Evolutionary conservation across 2,329 filamentous ascomycete genomes (phyloP).

Genomic region (Sclerotinia borealis): DNA sequence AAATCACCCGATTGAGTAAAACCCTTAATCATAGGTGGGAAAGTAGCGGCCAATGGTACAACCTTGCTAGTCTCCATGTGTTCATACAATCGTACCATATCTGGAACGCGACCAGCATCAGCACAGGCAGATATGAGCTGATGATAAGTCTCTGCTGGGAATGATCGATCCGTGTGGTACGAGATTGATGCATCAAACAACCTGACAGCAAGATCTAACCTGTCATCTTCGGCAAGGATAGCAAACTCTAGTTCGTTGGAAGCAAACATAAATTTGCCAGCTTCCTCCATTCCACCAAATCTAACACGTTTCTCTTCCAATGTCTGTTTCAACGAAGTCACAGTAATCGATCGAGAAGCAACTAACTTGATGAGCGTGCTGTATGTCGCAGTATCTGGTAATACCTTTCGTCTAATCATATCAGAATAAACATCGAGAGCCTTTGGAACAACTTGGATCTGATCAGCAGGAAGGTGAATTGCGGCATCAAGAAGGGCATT

Average conservation of each 20-base stretch:
- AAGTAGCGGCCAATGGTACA: conserved; percentile 72
- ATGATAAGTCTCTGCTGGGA: conserved; percentile 78
- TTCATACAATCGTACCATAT: conserved; percentile 86
- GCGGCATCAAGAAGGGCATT: conserved; percentile 83
- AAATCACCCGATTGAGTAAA: conserved; percentile 79
- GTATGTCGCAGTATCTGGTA: conserved; percentile 80
- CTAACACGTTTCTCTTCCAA: conserved; percentile 78
- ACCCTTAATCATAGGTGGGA: conserved; percentile 90
- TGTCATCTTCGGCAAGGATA: conserved; percentile 81
- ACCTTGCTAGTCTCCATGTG: conserved; percentile 81
- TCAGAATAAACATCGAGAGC: conserved; percentile 93
- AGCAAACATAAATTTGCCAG: conserved; percentile 79
- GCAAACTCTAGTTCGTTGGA: conserved; percentile 84
- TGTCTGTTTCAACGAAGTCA: conserved; percentile 62
- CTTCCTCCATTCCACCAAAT: conserved; percentile 78
- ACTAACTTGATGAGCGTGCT: conserved; percentile 80
- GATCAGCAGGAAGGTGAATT: conserved; percentile 72
- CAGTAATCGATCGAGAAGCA: conserved; percentile 73
- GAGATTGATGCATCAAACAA: conserved; percentile 73
- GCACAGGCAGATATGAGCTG: conserved; percentile 84
- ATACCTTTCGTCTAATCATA: conserved; percentile 82
- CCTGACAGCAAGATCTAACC: conserved; percentile 76
- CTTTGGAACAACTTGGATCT: conserved; percentile 80
- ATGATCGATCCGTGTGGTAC: conserved; percentile 49
- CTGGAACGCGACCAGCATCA: conserved; percentile 68